Conservation (phyloP, 2,329 filamentous ascomycete species). For the Sarocladiaceae sp. region DNA sequence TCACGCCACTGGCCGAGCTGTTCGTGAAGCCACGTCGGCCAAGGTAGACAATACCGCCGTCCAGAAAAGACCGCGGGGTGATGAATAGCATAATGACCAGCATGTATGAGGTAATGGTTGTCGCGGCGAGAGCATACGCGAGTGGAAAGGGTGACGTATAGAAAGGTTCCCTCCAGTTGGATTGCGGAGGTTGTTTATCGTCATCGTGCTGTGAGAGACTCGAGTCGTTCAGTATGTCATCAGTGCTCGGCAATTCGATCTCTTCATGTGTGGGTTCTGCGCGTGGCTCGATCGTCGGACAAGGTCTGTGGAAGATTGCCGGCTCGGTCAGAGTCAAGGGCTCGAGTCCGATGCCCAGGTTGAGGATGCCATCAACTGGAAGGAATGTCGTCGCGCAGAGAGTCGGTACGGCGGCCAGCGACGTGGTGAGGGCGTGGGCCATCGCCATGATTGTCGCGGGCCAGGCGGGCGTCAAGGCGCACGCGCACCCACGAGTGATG, state of each 20-base stretch:
- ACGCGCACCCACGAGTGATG: background rate
- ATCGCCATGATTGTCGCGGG: constrained; percentile 5
- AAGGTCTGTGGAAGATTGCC: constrained; percentile 45
- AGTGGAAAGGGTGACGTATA: constrained; percentile 91
- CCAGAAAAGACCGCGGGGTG: constrained; percentile 87
- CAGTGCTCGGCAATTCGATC: background rate
- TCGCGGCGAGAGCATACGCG: constrained; percentile 85
- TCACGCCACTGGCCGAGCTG: constrained; percentile 70
- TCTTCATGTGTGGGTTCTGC: background rate
- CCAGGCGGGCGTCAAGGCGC: background rate
- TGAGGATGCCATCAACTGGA: constrained; percentile 38
- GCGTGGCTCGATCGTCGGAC: constrained; percentile 16
- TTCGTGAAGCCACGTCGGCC: constrained; percentile 80
- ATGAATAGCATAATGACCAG: constrained; percentile 91
- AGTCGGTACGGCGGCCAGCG: constrained; percentile 23
- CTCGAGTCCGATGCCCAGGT: constrained; percentile 42
- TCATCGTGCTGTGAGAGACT: constrained; percentile 22
- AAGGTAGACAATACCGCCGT: constrained; percentile 76
- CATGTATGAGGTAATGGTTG: constrained; percentile 85
- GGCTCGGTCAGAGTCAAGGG: constrained; percentile 52
- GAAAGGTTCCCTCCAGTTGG: constrained; percentile 77
- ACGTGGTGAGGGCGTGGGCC: constrained; percentile 15
- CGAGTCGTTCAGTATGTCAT: constrained; percentile 22
- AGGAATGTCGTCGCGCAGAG: constrained; percentile 36
- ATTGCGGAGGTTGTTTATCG: constrained; percentile 35